Percentiles rank a stretch among this genome's conserved stretches.
Evolutionary conservation across 345 rosid genomes (phyloP).

Genomic region (Populus pruinosa): DNA sequence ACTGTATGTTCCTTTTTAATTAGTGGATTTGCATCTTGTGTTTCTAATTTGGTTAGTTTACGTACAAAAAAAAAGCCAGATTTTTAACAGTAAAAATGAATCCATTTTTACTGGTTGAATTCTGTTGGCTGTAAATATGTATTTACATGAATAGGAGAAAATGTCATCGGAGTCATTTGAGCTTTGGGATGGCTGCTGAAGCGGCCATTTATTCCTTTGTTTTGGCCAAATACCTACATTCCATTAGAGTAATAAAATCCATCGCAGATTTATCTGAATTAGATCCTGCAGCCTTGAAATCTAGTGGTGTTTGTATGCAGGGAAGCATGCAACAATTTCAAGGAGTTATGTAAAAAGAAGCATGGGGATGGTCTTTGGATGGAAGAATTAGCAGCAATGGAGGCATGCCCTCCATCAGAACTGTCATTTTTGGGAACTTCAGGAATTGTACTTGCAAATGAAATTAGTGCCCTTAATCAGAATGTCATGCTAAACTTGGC

Average conservation of each 20-base stretch:
- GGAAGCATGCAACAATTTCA: slow-evolving; percentile 73
- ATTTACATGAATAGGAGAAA: not conserved
- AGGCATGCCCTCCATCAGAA: slow-evolving; percentile 54
- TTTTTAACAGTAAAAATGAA: not conserved
- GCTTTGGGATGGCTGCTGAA: not conserved
- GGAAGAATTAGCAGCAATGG: slow-evolving; percentile 79
- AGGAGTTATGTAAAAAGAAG: slow-evolving; percentile 73
- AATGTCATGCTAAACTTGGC: slow-evolving; percentile 22
- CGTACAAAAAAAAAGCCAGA: not conserved
- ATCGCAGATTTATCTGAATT: not conserved
- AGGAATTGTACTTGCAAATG: slow-evolving; percentile 61
- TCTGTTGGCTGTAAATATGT: not conserved
- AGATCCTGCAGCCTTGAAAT: slow-evolving; percentile 5
- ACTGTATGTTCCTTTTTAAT: not conserved
- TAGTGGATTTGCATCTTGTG: not conserved
- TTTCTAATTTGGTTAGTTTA: not conserved
- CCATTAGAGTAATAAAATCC: not conserved
- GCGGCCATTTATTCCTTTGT: not conserved
- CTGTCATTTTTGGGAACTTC: slow-evolving; percentile 52
- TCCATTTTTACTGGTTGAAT: not conserved
- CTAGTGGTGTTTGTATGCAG: slow-evolving; percentile 26
- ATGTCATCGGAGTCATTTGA: not conserved
- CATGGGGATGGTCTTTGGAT: slow-evolving; percentile 74
- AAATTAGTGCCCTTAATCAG: slow-evolving; percentile 32
- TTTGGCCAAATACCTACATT: not conserved